These are phyloP conservation scores for Pittosporum tobira DNA, from an alignment of 129 eudicot species.

Conservation along the genomic window DNA sequence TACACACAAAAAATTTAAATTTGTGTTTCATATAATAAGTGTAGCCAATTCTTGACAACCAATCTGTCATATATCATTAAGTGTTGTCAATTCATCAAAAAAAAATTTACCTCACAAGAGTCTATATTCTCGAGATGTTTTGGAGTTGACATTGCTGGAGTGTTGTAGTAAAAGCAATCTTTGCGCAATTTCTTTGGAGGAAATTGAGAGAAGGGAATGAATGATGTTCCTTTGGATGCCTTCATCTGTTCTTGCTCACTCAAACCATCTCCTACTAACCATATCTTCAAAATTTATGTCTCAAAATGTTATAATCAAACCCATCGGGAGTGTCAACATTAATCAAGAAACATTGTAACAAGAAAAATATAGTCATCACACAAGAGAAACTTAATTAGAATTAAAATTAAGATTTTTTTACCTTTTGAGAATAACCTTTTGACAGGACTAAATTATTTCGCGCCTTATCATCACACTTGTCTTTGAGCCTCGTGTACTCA, in stretches of 20 bases:
- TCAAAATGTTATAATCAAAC: neutral
- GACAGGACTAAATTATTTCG: constrained; percentile 27
- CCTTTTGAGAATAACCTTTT: constrained; percentile 17
- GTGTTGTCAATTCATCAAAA: neutral
- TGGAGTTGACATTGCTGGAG: constrained; percentile 52
- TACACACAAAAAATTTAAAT: too few relatives aligned
- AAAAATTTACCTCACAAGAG: constrained; percentile 52
- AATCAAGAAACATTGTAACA: too few relatives aligned
- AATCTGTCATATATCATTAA: too few relatives aligned
- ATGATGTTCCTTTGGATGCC: constrained; percentile 54
- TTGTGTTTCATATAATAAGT: too few relatives aligned
- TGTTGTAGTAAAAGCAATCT: constrained; percentile 44
- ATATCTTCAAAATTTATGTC: constrained; percentile 19
- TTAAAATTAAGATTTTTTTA: neutral
- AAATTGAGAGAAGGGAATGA: constrained; percentile 55
- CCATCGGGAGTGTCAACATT: neutral
- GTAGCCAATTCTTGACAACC: constrained; percentile 92
- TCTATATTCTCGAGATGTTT: constrained; percentile 42
- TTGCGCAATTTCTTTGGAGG: constrained; percentile 53
- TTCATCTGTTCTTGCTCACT: constrained; percentile 36
- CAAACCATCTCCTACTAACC: constrained; percentile 57
- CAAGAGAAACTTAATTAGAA: neutral
- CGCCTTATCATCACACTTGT: constrained; percentile 19
- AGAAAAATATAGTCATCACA: too few relatives aligned
- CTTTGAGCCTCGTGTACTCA: constrained; percentile 33